A percentile compares a stretch with the other conserved stretches of the same genome.
These are phyloP conservation scores for Fusarium guadeloupense DNA, from an alignment of 2,329 filamentous ascomycete genomes.

Conservation along the genomic window DNA sequence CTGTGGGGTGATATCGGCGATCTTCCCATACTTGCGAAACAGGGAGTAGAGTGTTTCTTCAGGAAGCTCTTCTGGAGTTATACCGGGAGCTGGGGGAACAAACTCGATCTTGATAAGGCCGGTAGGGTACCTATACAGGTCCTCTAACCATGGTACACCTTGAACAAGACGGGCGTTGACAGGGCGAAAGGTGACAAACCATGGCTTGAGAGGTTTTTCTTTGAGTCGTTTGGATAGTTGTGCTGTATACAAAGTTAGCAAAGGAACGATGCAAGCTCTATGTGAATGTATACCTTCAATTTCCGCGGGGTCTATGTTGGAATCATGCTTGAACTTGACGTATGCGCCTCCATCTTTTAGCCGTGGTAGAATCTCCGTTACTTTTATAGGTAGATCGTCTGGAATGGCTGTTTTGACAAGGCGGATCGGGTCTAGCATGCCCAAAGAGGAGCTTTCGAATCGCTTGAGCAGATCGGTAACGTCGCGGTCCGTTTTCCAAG, in stretches of 20 bases:
- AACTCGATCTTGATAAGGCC: slow-evolving; percentile 84
- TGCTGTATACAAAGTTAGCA: slow-evolving; percentile 43
- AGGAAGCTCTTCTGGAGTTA: slow-evolving; percentile 77
- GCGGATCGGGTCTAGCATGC: slow-evolving; percentile 61
- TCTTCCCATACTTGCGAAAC: slow-evolving; percentile 90
- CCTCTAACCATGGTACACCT: slow-evolving; percentile 93
- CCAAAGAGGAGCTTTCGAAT: slow-evolving; percentile 61
- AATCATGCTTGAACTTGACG: slow-evolving; percentile 77
- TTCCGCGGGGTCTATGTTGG: slow-evolving; percentile 51
- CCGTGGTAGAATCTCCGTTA: slow-evolving; percentile 84
- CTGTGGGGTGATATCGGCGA: slow-evolving; percentile 84
- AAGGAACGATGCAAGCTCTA: not conserved
- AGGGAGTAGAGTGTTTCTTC: slow-evolving; percentile 88
- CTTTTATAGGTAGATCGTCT: slow-evolving; percentile 67
- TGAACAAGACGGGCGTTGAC: slow-evolving; percentile 78
- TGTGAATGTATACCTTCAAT: slow-evolving; percentile 51
- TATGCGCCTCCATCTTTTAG: slow-evolving; percentile 94
- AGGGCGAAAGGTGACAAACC: slow-evolving; percentile 84
- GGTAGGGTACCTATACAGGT: slow-evolving; percentile 84
- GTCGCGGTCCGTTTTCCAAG: slow-evolving; percentile 60
- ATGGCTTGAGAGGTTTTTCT: slow-evolving; percentile 79
- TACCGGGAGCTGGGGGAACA: slow-evolving; percentile 75
- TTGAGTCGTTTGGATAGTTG: slow-evolving; percentile 70
- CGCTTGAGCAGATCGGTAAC: slow-evolving; percentile 60
- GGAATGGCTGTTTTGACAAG: slow-evolving; percentile 72